Percentiles rank a stretch among this genome's conserved stretches.
These are phyloP conservation scores for Cutaneotrichosporon mucoides DNA, from an alignment of 1,284 basidiomycete genomes.

Conservation along the genomic window DNA sequence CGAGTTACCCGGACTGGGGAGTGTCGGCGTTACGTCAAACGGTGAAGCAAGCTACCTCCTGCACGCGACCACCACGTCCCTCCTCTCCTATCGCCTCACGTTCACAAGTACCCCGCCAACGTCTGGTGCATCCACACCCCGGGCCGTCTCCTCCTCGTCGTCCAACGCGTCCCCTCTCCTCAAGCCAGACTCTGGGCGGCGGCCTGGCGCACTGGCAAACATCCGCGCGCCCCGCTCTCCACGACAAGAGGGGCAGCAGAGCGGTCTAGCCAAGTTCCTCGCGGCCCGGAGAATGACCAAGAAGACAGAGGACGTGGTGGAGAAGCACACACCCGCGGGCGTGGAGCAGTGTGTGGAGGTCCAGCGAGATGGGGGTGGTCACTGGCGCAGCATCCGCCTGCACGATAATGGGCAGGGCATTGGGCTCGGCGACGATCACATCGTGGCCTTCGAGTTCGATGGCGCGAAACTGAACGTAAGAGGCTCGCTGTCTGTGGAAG, in stretches of 20 bases:
- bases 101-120: constrained; percentile 15
- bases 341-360: constrained; percentile 39
- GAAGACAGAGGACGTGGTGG: not conserved
- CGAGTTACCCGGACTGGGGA: constrained; percentile 41
- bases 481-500: constrained; percentile 15
- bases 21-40: constrained; percentile 25
- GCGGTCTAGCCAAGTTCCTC: constrained; percentile 38
- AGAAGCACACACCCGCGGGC: constrained; percentile 10
- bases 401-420: constrained; percentile 29
- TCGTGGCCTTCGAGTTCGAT: constrained; percentile 33
- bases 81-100: constrained; percentile 38
- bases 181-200: not conserved
- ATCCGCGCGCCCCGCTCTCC: constrained; percentile 6
- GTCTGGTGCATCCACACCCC: not conserved
- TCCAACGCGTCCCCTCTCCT: constrained; percentile 4
- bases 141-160: not conserved
- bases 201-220: constrained; percentile 12
- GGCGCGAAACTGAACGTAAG: constrained; percentile 25
- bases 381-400: constrained; percentile 30
- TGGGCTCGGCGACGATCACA: constrained; percentile 24
- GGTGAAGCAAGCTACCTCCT: constrained; percentile 28
- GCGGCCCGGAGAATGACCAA: constrained; percentile 15
- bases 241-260: constrained; percentile 14
- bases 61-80: constrained; percentile 28
- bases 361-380: constrained; percentile 35